These are phyloP conservation scores for Botrytis fragariae DNA, from an alignment of 2,329 filamentous ascomycete genomes.

Conservation along the genomic window DNA sequence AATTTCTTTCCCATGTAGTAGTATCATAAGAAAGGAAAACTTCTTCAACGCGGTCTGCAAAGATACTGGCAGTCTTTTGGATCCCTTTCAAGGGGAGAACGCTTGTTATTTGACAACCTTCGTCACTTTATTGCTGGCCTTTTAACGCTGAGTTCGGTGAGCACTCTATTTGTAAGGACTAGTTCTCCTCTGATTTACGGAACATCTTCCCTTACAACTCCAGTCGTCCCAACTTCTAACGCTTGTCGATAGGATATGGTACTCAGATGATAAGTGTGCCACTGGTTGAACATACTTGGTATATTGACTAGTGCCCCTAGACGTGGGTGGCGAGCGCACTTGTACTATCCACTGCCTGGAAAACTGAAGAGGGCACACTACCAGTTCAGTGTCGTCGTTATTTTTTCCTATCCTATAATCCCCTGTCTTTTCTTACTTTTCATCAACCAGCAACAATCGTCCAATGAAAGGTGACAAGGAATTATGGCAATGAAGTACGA, in stretches of 20 bases:
- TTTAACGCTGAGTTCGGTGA: not conserved
- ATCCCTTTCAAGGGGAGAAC: not conserved
- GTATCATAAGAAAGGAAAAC: not conserved
- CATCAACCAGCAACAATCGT: not conserved
- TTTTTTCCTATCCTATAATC: not conserved
- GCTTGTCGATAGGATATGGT: no score
- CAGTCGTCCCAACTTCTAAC: not conserved
- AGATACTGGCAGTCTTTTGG: not conserved
- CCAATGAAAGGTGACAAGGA: fast-evolving
- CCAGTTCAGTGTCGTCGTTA: fast-evolving
- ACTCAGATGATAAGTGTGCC: not conserved
- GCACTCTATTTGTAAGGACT: not conserved
- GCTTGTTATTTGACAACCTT: not conserved
- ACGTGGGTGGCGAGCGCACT: not conserved
- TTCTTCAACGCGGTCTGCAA: not conserved
- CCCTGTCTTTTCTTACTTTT: fast-evolving
- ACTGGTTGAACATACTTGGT: not conserved
- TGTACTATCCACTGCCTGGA: not conserved
- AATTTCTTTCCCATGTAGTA: no score
- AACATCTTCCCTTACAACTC: not conserved
- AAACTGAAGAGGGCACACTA: no score
- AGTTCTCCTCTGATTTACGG: not conserved
- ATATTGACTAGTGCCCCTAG: not conserved
- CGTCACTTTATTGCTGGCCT: not conserved
- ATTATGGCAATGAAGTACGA: not conserved